Evolutionary conservation across 2,329 filamentous ascomycete species (phyloP).

Genomic region (Elsinoe necatrix): DNA sequence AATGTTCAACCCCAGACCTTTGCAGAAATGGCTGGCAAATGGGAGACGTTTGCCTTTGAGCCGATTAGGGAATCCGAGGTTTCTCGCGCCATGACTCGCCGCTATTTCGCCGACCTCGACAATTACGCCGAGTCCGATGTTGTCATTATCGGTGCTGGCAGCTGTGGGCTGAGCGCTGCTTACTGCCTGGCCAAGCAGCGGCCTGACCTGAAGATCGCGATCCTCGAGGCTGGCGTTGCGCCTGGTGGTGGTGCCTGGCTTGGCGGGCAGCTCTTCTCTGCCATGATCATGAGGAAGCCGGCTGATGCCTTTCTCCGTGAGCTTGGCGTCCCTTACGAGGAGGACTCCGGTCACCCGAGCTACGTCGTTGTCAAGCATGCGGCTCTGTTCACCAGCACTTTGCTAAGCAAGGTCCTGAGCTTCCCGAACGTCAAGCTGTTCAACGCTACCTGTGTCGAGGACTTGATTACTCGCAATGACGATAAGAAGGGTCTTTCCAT

Average conservation of each 20-base stretch:
- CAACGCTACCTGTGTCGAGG: conserved; percentile 88
- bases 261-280: conserved; percentile 86
- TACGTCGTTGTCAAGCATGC: conserved; percentile 93
- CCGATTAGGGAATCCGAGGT: conserved; percentile 89
- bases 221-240: conserved; percentile 79
- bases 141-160: conserved; percentile 85
- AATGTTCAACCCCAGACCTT: conserved; percentile 46
- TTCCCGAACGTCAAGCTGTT: conserved; percentile 94
- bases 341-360: conserved; percentile 56
- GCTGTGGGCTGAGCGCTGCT: conserved; percentile 75
- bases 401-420: conserved; percentile 71
- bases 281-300: conserved; percentile 92
- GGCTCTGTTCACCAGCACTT: conserved; percentile 80
- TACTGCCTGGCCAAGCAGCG: conserved; percentile 77
- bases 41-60: conserved; percentile 73
- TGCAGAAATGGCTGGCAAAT: conserved; percentile 62
- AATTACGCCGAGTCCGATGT: conserved; percentile 85
- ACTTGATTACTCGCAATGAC: conserved; percentile 72
- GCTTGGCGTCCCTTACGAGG: conserved; percentile 75
- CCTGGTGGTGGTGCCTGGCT: conserved; percentile 88
- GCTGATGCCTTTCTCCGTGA: conserved; percentile 77
- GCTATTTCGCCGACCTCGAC: conserved; percentile 87
- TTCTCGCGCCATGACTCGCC: conserved; percentile 83
- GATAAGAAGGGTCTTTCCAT: conserved; percentile 54
- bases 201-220: conserved; percentile 83